A percentile compares a stretch with the other conserved stretches of the same genome.
phyloP scores from a whole-genome alignment of 164 flowering plant genomes.

The Aristolochia fimbriata region DNA sequence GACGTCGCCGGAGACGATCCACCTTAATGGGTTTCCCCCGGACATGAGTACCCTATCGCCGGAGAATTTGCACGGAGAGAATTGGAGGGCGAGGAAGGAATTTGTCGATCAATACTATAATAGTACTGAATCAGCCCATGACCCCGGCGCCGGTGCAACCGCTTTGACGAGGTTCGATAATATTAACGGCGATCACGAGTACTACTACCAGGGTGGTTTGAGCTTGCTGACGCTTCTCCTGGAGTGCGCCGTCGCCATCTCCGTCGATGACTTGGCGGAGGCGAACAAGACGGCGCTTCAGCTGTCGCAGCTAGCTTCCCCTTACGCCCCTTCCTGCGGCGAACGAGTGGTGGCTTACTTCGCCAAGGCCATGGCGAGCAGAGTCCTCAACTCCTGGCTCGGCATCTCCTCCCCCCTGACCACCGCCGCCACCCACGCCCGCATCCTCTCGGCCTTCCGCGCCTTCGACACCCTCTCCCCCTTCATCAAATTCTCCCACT shows the following conservation, averaged over 20 bases:
- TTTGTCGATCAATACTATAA: slow-evolving; percentile 1
- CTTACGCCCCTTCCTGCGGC: slow-evolving; percentile 53
- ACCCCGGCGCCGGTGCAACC: too few relatives aligned
- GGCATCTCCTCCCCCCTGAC: slow-evolving; percentile 50
- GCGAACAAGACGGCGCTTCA: slow-evolving; percentile 61
- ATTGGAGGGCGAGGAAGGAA: slow-evolving; percentile 14
- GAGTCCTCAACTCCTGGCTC: slow-evolving; percentile 66
- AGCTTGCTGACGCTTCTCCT: slow-evolving; percentile 36
- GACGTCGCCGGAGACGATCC: slow-evolving; percentile 28
- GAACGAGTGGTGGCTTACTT: slow-evolving; percentile 68
- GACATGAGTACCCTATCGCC: slow-evolving; percentile 1
- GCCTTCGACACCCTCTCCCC: slow-evolving; percentile 53
- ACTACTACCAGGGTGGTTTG: slow-evolving; percentile 34
- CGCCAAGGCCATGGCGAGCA: slow-evolving; percentile 51
- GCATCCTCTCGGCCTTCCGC: slow-evolving; percentile 39
- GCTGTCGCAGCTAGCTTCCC: slow-evolving; percentile 58
- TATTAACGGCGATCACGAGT: slow-evolving; percentile 7
- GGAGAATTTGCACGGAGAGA: slow-evolving; percentile 25
- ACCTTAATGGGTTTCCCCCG: slow-evolving; percentile 5
- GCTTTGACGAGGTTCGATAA: slow-evolving; percentile 13
- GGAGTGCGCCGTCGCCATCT: slow-evolving; percentile 65
- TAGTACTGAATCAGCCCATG: too few relatives aligned
- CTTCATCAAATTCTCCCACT: slow-evolving; percentile 61
- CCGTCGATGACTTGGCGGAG: slow-evolving; percentile 54
- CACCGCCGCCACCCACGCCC: slow-evolving; percentile 34